These are phyloP conservation scores for Fraxinus platypoda DNA, from an alignment of 305 asterid genomes.

Conservation along the genomic window DNA sequence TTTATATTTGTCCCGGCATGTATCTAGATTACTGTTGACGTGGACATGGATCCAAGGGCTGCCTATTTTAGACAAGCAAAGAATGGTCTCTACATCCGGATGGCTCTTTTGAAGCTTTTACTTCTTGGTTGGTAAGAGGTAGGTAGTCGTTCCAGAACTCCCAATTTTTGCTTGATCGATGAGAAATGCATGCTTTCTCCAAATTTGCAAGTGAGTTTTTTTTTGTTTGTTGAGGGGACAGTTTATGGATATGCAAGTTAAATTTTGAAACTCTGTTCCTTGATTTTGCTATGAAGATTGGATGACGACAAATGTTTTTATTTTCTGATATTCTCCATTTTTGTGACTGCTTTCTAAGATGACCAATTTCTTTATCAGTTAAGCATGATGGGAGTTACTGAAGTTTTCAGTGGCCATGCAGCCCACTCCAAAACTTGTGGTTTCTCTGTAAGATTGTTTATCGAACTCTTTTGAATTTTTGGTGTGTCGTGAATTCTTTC, in stretches of 20 bases:
- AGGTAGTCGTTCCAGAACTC: not conserved
- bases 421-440: not conserved
- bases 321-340: not conserved
- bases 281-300: not conserved
- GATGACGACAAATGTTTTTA: not conserved
- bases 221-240: not conserved
- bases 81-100: constrained; percentile 79
- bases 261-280: not conserved
- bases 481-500: not conserved
- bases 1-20: not conserved
- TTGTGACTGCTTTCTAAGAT: not conserved
- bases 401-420: not conserved
- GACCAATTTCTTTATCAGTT: not conserved
- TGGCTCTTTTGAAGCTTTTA: constrained; percentile 84
- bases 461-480: not conserved
- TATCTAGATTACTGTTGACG: constrained; percentile 69
- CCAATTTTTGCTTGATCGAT: not conserved
- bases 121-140: constrained; percentile 72
- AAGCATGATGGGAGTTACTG: not conserved
- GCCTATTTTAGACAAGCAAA: constrained; percentile 93
- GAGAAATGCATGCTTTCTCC: constrained; percentile 4
- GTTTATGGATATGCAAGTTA: constrained; percentile 4
- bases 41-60: constrained; percentile 81
- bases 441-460: not conserved
- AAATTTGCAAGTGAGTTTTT: not conserved